phyloP scores from a whole-genome alignment of 2,329 filamentous ascomycete species.

The Blastomyces parvus region DNA sequence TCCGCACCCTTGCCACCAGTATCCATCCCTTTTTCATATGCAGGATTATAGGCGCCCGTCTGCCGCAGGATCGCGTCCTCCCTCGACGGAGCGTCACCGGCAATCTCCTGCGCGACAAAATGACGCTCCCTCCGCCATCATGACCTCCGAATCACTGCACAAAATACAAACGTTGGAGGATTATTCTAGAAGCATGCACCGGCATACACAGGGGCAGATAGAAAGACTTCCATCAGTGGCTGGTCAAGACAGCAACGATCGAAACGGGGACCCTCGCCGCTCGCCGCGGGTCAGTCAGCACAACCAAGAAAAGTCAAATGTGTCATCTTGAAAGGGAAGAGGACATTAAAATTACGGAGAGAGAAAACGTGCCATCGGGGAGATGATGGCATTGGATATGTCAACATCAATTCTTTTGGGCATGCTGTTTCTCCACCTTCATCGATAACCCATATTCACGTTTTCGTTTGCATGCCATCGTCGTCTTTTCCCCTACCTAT shows the following conservation, averaged over 20 bases:
- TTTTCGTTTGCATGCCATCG: background rate
- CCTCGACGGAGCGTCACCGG: background rate
- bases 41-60: background rate
- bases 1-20: background rate
- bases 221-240: background rate
- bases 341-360: background rate
- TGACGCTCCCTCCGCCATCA: background rate
- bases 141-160: constrained; percentile 1
- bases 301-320: background rate
- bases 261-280: background rate
- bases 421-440: background rate
- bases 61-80: background rate
- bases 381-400: background rate
- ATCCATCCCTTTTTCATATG: background rate
- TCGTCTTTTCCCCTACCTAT: background rate
- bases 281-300: background rate
- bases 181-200: constrained; percentile 16
- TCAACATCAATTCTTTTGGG: background rate
- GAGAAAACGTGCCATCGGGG: background rate
- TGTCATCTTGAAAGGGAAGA: background rate
- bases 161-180: background rate
- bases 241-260: background rate
- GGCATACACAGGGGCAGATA: constrained; percentile 16
- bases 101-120: background rate
- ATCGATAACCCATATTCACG: background rate